A percentile compares a stretch with the other conserved stretches of the same genome.
phyloP scores from a whole-genome alignment of 108 stramenopile genomes.

The Discostella stelligeroides region DNA sequence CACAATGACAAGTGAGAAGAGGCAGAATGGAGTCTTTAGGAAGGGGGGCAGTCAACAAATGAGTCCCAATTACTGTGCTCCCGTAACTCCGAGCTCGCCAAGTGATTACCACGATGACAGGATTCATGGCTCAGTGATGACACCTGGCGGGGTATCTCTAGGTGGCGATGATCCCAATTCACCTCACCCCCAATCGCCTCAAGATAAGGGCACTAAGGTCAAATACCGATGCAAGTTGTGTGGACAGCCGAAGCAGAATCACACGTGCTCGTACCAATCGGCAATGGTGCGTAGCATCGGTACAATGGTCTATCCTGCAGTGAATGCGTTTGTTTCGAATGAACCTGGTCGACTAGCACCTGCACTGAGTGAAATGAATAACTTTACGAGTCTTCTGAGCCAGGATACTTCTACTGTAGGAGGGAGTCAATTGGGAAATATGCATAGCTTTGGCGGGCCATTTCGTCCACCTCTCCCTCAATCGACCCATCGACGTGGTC shows the following conservation, averaged over 20 bases:
- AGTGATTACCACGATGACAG: not conserved
- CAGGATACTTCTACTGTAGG: slow-evolving; percentile 34
- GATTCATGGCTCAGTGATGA: not conserved
- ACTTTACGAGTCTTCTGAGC: slow-evolving; percentile 66
- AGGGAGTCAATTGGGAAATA: slow-evolving; percentile 4
- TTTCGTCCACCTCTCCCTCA: slow-evolving; percentile 16
- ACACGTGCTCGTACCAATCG: slow-evolving; percentile 69
- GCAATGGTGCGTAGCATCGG: slow-evolving; percentile 78
- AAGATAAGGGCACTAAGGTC: slow-evolving; percentile 37
- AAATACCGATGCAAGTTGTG: slow-evolving; percentile 80
- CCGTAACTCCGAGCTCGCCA: slow-evolving; percentile 36
- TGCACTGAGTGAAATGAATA: slow-evolving; percentile 80
- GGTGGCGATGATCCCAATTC: slow-evolving; percentile 20
- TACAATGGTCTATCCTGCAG: slow-evolving; percentile 75
- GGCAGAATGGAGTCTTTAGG: slow-evolving; percentile 1
- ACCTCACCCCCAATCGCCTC: slow-evolving; percentile 11
- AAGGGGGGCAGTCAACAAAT: not conserved
- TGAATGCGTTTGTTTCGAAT: slow-evolving; percentile 70
- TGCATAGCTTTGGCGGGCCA: not conserved
- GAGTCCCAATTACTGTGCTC: slow-evolving; percentile 16
- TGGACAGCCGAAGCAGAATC: slow-evolving; percentile 87
- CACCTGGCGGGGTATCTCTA: not conserved
- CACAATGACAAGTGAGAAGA: not conserved
- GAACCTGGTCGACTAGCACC: slow-evolving; percentile 79
- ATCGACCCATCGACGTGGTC: not conserved